Conservation (phyloP, 2,329 filamentous ascomycete genomes). For the Fusarium torreyae region DNA sequence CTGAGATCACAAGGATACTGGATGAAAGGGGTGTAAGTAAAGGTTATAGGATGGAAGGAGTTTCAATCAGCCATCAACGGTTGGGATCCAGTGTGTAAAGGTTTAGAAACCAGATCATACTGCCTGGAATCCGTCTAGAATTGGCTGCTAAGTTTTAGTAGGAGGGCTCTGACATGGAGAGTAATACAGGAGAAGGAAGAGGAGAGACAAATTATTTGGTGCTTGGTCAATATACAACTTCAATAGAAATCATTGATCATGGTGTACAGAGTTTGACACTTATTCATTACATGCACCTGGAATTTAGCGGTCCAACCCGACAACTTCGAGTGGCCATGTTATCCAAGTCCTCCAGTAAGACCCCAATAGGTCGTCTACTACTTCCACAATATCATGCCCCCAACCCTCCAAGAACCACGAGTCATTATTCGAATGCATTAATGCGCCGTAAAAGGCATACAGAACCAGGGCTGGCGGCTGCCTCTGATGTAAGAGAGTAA, state of each 20-base stretch:
- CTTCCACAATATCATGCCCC: slow-evolving; percentile 16
- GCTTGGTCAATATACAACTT: too few relatives aligned
- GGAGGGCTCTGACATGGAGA: too few relatives aligned
- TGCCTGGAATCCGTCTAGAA: too few relatives aligned
- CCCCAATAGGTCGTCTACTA: slow-evolving; percentile 11
- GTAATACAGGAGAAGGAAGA: too few relatives aligned
- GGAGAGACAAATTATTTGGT: too few relatives aligned
- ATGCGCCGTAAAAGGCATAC: slow-evolving; percentile 12
- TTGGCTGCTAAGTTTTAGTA: too few relatives aligned
- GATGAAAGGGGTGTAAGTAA: not conserved
- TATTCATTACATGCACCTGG: too few relatives aligned
- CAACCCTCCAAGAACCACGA: slow-evolving; percentile 25
- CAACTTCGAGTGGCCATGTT: slow-evolving; percentile 8
- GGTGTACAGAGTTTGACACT: too few relatives aligned
- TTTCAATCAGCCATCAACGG: not conserved
- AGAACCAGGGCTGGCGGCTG: slow-evolving; percentile 7
- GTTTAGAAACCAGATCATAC: too few relatives aligned
- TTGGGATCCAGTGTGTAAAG: too few relatives aligned
- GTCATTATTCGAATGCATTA: slow-evolving; percentile 4
- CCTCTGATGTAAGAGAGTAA: slow-evolving; percentile 7
- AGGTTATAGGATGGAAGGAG: slow-evolving; percentile 15
- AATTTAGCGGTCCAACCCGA: not conserved
- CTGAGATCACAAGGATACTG: slow-evolving; percentile 20
- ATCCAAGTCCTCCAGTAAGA: slow-evolving; percentile 22
- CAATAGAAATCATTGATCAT: too few relatives aligned